Evolutionary conservation across 202 grass and related monocot species (phyloP).

Genomic region (Panicum virgatum): DNA sequence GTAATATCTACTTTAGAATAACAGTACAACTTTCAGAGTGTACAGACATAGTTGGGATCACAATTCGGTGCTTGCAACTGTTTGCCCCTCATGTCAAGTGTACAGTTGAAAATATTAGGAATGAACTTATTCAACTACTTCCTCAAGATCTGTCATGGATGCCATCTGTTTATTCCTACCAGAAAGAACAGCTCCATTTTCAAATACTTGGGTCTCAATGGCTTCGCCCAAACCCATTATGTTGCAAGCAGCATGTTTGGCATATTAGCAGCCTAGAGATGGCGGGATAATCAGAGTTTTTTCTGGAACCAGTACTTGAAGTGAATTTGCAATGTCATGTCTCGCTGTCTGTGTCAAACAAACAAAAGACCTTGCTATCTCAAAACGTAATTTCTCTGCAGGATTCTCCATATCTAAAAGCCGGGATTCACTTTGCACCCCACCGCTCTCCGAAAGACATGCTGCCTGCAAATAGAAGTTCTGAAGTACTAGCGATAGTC

Average conservation of each 20-base stretch:
- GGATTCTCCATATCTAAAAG: no score
- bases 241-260: not conserved
- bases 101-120: not conserved
- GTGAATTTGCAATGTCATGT: not conserved
- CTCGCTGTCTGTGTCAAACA: not conserved
- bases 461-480: not conserved
- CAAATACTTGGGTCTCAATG: not conserved
- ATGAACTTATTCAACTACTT: not conserved
- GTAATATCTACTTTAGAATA: not conserved
- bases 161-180: not conserved
- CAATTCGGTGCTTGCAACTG: not conserved
- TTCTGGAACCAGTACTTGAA: not conserved
- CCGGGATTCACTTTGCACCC: not conserved
- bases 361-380: not conserved
- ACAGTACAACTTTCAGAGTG: not conserved
- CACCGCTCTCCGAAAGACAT: not conserved
- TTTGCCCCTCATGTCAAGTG: not conserved
- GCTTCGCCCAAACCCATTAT: not conserved
- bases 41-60: not conserved
- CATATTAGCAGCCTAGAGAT: not conserved
- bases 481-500: no score
- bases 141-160: not conserved
- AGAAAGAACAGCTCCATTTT: not conserved
- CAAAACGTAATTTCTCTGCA: not conserved
- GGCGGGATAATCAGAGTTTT: not conserved